Evolutionary conservation across 148 eudicot species (phyloP).

Genomic region (Vaccinium darrowii): DNA sequence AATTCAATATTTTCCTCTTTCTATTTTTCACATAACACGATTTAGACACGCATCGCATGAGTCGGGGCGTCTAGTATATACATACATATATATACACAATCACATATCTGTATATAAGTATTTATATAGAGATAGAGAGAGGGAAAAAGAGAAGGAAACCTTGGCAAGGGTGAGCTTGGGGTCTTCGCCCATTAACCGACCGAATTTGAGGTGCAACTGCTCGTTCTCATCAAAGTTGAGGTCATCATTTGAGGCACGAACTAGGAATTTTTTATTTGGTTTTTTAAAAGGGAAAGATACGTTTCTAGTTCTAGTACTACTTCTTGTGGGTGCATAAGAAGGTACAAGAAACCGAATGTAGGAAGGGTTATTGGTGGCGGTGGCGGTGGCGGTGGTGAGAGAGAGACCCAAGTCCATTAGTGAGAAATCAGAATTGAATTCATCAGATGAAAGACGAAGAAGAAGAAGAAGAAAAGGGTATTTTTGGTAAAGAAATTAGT

Average conservation of each 20-base stretch:
- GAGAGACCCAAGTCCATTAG: conserved; percentile 47
- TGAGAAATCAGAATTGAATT: neutral
- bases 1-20: neutral
- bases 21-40: neutral
- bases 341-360: conserved; percentile 24
- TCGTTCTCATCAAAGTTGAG: conserved; percentile 58
- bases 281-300: conserved; percentile 31
- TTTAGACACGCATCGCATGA: too few species aligned
- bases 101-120: neutral
- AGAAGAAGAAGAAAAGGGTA: neutral
- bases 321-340: conserved; percentile 25
- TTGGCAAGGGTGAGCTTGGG: conserved; percentile 91
- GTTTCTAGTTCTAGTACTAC: conserved; percentile 24
- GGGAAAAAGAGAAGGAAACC: conserved; percentile 30
- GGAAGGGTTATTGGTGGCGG: conserved; percentile 29
- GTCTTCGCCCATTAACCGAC: conserved; percentile 86
- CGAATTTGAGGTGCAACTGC: conserved; percentile 84
- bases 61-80: neutral
- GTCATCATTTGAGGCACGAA: conserved; percentile 60
- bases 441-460: neutral
- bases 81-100: neutral
- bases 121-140: neutral
- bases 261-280: conserved; percentile 39
- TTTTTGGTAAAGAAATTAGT: neutral
- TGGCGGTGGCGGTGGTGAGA: conserved; percentile 28